A percentile compares a stretch with the other conserved stretches of the same genome.
Evolutionary conservation across 305 asterid genomes (phyloP).

Genomic region (Caryopteris hybrid): DNA sequence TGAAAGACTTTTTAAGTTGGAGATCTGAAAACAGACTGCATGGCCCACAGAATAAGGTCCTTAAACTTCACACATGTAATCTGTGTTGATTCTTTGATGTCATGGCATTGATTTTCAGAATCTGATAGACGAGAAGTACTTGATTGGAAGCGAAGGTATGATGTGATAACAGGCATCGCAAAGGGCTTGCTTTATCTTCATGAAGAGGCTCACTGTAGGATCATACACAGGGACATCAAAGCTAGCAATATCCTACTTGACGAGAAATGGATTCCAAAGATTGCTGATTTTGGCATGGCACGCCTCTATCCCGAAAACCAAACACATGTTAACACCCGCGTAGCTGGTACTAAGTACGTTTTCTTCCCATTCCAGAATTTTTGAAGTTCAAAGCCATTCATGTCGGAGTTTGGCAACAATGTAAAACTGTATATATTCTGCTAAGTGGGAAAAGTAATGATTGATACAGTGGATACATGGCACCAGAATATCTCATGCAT

Average conservation of each 20-base stretch:
- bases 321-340: conserved; percentile 79
- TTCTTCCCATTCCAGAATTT: too few species aligned
- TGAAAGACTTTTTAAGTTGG: too few species aligned
- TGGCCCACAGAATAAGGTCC: too few species aligned
- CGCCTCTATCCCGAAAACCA: conserved; percentile 74
- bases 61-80: too few species aligned
- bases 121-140: conserved; percentile 46
- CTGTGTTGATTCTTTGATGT: conserved; percentile 16
- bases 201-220: conserved; percentile 69
- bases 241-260: conserved; percentile 91
- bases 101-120: too few species aligned
- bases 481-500: conserved; percentile 87
- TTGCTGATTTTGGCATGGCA: conserved; percentile 98
- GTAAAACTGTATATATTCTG: not conserved
- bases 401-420: not conserved
- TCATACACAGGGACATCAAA: conserved; percentile 93
- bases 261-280: conserved; percentile 88
- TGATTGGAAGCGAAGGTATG: conserved; percentile 79
- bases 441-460: conserved; percentile 9
- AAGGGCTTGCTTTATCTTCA: conserved; percentile 91
- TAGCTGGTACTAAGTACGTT: conserved; percentile 87
- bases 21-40: too few species aligned
- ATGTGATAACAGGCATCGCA: conserved; percentile 71
- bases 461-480: conserved; percentile 97
- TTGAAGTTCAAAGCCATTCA: too few species aligned